A percentile compares a stretch with the other conserved stretches of the same genome.
Evolutionary conservation across 2,329 filamentous ascomycete genomes (phyloP).

Genomic region (Xylaria hypoxylon): DNA sequence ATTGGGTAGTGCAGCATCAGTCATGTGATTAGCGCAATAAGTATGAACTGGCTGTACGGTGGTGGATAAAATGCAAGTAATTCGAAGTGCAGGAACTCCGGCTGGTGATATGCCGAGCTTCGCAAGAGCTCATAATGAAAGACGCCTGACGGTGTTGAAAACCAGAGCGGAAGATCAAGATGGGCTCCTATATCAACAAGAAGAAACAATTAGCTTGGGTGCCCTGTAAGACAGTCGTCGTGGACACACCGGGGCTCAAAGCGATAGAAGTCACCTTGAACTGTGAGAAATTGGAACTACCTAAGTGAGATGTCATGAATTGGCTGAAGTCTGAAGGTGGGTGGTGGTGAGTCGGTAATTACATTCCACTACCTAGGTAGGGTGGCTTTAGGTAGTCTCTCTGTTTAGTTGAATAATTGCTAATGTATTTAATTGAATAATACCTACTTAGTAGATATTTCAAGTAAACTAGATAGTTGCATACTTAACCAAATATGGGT

Average conservation of each 20-base stretch:
- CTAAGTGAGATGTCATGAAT: too few species aligned
- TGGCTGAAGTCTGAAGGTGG: too few species aligned
- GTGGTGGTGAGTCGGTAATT: too few species aligned
- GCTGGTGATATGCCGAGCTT: slow-evolving; percentile 14
- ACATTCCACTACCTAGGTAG: too few species aligned
- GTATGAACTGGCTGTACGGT: slow-evolving; percentile 7
- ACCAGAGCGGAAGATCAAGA: neutral
- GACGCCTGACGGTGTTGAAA: neutral
- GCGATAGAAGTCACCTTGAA: too few species aligned
- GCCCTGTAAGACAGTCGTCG: neutral
- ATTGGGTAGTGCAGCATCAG: slow-evolving; percentile 30
- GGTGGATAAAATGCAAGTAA: slow-evolving; percentile 20
- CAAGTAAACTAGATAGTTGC: too few species aligned
- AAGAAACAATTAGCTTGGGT: slow-evolving; percentile 1
- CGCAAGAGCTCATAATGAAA: slow-evolving; percentile 20
- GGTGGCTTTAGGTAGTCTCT: too few species aligned
- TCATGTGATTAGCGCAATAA: slow-evolving; percentile 24
- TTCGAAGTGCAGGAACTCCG: slow-evolving; percentile 17
- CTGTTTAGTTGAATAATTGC: neutral
- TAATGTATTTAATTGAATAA: neutral
- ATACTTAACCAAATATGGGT: too few species aligned
- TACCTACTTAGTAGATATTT: too few species aligned
- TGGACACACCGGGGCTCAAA: neutral
- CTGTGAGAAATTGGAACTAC: neutral
- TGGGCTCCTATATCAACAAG: neutral